Conservation (phyloP, 768 basidiomycete genomes). For the Lactarius quietus region DNA sequence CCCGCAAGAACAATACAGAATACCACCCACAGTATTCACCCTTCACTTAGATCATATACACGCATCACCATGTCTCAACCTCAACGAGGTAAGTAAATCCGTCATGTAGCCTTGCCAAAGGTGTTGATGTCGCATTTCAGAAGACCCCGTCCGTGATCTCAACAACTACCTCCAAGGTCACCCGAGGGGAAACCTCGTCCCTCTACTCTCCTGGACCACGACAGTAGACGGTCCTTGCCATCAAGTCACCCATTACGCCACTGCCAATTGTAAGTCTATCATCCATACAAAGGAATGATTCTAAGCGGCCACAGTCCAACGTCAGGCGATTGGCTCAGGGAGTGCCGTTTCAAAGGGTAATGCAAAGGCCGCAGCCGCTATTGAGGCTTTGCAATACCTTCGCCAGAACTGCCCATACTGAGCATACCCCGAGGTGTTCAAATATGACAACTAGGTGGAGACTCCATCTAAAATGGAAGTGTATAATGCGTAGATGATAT, state of each 20-base stretch:
- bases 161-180: constrained; percentile 14
- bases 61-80: constrained; percentile 1
- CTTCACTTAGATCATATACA: background rate
- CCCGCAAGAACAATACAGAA: background rate
- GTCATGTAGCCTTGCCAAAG: too few relatives aligned
- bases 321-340: background rate
- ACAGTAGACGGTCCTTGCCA: background rate
- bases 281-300: background rate
- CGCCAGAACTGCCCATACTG: background rate
- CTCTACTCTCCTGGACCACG: background rate
- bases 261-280: constrained; percentile 10
- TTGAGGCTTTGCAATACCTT: background rate
- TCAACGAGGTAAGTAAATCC: background rate
- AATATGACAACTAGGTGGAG: constrained; percentile 44
- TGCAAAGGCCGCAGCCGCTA: background rate
- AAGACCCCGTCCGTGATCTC: constrained; percentile 6
- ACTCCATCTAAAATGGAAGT: too few relatives aligned
- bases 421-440: background rate
- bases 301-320: constrained; percentile 5
- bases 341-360: background rate
- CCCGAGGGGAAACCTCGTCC: constrained; percentile 1
- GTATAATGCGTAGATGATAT: too few relatives aligned
- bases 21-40: background rate
- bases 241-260: background rate
- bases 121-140: background rate